Base-by-base conservation (phyloP, 257 asterid genomes). In the Jacaranda copaia region DNA sequence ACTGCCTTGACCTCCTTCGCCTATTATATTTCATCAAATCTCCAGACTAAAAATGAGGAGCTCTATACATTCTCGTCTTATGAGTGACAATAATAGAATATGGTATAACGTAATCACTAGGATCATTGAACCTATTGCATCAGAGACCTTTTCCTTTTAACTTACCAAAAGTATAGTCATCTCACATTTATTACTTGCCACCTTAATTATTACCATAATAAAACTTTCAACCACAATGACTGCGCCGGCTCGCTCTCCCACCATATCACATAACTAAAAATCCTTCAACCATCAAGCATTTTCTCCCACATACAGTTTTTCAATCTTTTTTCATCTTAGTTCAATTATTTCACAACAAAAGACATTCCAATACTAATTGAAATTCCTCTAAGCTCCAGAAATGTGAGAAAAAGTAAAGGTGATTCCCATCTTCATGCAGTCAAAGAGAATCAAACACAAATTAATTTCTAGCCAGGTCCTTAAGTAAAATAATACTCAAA, bases 271-370 rank as follows among this genome's bases (percentile, higher is more conserved):
- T 53, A 48, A 4, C 20, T 0, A 16, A 43, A 55, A 49, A 62
- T 14, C 65, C 46, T 40, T 52, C 38, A 40, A 71, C 8, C 51
- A 51, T 20, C 39, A 32, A 43, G 43, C 74, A 16, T 38, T 40
- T 64, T 65, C 58, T n/a, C 32, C 82, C 58, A 63, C 65, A 68
- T 49, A 16, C 52, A 58, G 18, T 32, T 49, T 70, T 60, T 55
- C 64, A 42, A 69, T 70, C 39, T 10, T 57, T 48, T 68, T 45
- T 14, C 45, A 43, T 36, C 70, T 3, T 51, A 68, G 39, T 16
- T 13, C 43, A 45, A 36, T 20, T 46, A 51, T 64, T 63, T 36
- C 49, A 60, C 18, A 58, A 59, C 43, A 1, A 2, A 4, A 51
- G 35, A 72, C 51, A 40, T 16, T 39, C 11, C 48, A 71, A 55